Evolutionary conservation across 371 early-diverging fungal species (phyloP).

Genomic region (Lichtheimia ornata): DNA sequence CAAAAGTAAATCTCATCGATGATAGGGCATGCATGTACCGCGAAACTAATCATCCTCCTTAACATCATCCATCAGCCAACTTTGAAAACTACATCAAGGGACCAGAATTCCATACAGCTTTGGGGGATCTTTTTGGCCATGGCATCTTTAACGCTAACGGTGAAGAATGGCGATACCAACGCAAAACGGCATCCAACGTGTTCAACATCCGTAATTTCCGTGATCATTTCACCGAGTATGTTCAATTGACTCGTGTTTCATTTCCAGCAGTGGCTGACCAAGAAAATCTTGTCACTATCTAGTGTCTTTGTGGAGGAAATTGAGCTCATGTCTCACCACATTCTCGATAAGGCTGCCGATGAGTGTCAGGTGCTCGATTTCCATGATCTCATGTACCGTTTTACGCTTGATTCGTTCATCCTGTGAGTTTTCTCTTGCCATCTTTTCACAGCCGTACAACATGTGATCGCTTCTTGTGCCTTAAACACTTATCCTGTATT

Average conservation of each 20-base stretch:
- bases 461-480: not conserved
- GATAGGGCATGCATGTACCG: not conserved
- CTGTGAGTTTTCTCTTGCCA: constrained; percentile 22
- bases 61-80: constrained; percentile 16
- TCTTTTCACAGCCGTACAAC: not conserved
- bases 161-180: constrained; percentile 46
- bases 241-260: not conserved
- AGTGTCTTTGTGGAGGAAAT: constrained; percentile 53
- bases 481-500: not conserved
- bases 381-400: constrained; percentile 46
- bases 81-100: constrained; percentile 45
- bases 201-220: constrained; percentile 60
- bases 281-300: constrained; percentile 4
- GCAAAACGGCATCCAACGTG: constrained; percentile 51
- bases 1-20: constrained; percentile 19
- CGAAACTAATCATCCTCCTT: not conserved
- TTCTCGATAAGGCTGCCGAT: constrained; percentile 36
- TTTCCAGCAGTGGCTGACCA: not conserved
- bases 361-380: constrained; percentile 34
- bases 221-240: constrained; percentile 47
- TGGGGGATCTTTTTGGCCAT: constrained; percentile 32
- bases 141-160: constrained; percentile 52
- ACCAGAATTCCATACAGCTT: constrained; percentile 28
- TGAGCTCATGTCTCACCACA: constrained; percentile 23
- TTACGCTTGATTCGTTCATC: constrained; percentile 55